Conservation (phyloP, 352 stramenopile genomes). For the Chrysophaeum taylorii region DNA sequence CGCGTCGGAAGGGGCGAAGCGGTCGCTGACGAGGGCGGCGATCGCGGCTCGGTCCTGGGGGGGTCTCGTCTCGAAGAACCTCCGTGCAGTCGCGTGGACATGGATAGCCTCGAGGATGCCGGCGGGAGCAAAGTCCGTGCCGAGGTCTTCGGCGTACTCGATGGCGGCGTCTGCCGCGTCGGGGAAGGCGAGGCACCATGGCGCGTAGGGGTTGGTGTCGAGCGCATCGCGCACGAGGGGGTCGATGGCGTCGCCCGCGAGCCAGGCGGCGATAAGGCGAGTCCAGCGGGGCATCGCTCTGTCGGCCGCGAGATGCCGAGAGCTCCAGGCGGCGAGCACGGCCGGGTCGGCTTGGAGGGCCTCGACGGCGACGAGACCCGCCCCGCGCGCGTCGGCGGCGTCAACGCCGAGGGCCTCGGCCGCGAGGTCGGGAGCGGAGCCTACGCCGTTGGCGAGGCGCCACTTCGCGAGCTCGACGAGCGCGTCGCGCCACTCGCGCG, state of each 20-base stretch:
- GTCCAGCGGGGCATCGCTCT: not conserved
- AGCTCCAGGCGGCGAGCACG: not conserved
- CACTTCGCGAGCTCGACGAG: no score
- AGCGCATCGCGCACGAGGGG: not conserved
- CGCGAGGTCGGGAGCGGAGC: no score
- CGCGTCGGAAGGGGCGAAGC: no score
- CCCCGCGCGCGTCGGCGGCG: not conserved
- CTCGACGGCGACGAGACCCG: not conserved
- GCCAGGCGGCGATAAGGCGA: not conserved
- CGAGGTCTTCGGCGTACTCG: not conserved
- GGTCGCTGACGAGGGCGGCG: no score
- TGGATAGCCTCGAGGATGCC: no score
- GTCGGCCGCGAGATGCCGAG: no score
- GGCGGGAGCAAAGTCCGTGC: not conserved
- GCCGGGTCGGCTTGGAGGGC: not conserved
- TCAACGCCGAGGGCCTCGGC: no score
- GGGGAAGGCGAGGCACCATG: not conserved
- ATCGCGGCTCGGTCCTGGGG: no score
- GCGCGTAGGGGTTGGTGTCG: not conserved
- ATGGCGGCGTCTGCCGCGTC: not conserved
- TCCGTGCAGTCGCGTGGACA: no score
- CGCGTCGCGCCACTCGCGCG: no score
- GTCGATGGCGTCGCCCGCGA: not conserved
- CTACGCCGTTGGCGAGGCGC: no score
- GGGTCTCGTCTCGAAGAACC: no score